These are phyloP conservation scores for Pogostemon cablin DNA, from an alignment of 257 asterid species.

Conservation along the genomic window DNA sequence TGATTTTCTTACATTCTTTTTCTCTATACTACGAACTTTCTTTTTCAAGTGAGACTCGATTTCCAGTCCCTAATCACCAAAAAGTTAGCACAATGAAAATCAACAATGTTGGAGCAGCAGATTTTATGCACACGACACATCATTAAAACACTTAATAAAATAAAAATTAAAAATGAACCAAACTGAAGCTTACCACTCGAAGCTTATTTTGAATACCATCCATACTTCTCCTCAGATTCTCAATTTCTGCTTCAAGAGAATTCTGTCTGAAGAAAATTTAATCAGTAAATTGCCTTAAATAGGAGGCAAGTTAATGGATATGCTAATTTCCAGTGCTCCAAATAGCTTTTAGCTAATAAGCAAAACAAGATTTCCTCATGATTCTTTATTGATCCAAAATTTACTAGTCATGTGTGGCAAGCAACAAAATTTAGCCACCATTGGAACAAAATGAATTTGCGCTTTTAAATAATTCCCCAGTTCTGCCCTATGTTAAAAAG, in stretches of 20 bases:
- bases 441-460: not conserved
- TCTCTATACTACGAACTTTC: slow-evolving; percentile 62
- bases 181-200: slow-evolving; percentile 59
- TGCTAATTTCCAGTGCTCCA: slow-evolving; percentile 8
- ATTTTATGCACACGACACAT: slow-evolving; percentile 20
- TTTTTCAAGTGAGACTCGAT: slow-evolving; percentile 88
- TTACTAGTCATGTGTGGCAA: not conserved
- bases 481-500: not conserved
- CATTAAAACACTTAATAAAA: not conserved
- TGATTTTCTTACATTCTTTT: slow-evolving; percentile 59
- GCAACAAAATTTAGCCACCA: not conserved
- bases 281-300: slow-evolving; percentile 39
- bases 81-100: slow-evolving; percentile 21
- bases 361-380: not conserved
- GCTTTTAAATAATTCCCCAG: not conserved
- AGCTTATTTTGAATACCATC: slow-evolving; percentile 74
- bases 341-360: slow-evolving; percentile 14
- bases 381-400: slow-evolving; percentile 10
- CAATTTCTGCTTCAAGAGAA: slow-evolving; percentile 81
- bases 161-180: slow-evolving; percentile 3
- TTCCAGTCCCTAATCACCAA: slow-evolving; percentile 75
- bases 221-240: slow-evolving; percentile 59
- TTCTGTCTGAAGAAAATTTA: slow-evolving; percentile 82
- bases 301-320: slow-evolving; percentile 20
- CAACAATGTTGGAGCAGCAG: slow-evolving; percentile 25